Conservation (phyloP, 768 basidiomycete species). For the Hebeloma cylindrosporum region DNA sequence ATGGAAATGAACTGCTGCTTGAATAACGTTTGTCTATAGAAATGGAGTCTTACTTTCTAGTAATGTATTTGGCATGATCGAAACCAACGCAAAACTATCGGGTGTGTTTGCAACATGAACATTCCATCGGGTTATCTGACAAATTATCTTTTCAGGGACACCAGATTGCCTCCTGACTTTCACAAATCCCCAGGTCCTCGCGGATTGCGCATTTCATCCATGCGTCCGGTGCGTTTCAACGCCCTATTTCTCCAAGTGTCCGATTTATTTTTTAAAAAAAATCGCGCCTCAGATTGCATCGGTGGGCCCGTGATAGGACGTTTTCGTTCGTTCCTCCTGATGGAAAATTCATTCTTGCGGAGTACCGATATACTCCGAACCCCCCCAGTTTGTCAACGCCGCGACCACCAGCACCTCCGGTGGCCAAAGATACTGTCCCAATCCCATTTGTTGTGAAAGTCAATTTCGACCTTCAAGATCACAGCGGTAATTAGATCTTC, state of each 20-base stretch:
- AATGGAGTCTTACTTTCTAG: slow-evolving; percentile 67
- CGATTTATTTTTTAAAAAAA: slow-evolving; percentile 1
- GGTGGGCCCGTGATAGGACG: slow-evolving; percentile 73
- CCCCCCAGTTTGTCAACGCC: slow-evolving; percentile 32
- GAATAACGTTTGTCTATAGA: slow-evolving; percentile 36
- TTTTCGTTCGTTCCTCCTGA: slow-evolving; percentile 95
- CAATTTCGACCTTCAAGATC: slow-evolving; percentile 43
- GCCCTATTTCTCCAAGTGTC: slow-evolving; percentile 5
- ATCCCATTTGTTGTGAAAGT: slow-evolving; percentile 53
- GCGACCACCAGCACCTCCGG: slow-evolving; percentile 23
- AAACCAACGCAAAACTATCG: slow-evolving; percentile 73
- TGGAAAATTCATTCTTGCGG: slow-evolving; percentile 79
- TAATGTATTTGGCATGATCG: slow-evolving; percentile 75
- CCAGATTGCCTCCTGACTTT: slow-evolving; percentile 86
- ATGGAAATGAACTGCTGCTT: background rate
- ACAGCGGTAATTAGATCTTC: slow-evolving; percentile 34
- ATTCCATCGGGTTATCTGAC: slow-evolving; percentile 7
- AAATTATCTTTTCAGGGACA: slow-evolving; percentile 52
- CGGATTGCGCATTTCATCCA: slow-evolving; percentile 87
- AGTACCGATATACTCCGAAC: slow-evolving; percentile 69
- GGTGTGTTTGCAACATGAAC: slow-evolving; percentile 43
- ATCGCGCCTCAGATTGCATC: slow-evolving; percentile 55
- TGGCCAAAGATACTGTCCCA: slow-evolving; percentile 45
- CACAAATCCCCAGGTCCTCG: slow-evolving; percentile 68
- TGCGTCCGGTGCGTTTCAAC: slow-evolving; percentile 81